Percentiles rank a stretch among this genome's conserved stretches.
Conservation (phyloP, 768 basidiomycete species). For the Nidularia pulvinata region DNA sequence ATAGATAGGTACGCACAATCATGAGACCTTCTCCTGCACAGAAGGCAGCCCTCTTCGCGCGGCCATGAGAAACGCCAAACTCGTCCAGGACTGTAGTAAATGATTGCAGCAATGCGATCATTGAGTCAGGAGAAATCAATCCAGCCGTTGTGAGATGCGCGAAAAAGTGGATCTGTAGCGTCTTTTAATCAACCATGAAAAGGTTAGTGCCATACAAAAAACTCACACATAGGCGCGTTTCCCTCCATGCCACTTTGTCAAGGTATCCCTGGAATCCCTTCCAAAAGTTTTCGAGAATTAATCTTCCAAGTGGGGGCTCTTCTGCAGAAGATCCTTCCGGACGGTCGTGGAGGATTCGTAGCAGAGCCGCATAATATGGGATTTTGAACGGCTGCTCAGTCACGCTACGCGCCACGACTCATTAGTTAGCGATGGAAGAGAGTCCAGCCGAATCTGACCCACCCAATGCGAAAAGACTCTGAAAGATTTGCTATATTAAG, state of each 20-base stretch:
- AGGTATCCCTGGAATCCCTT: constrained; percentile 88
- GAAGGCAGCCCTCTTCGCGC: constrained; percentile 78
- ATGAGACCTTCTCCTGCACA: constrained; percentile 84
- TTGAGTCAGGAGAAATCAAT: constrained; percentile 74
- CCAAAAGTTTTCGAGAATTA: constrained; percentile 87
- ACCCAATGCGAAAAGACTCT: constrained; percentile 79
- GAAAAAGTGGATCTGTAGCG: constrained; percentile 85
- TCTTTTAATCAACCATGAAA: not conserved
- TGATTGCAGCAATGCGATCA: constrained; percentile 79
- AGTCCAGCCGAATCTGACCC: not conserved
- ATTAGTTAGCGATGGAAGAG: constrained; percentile 6
- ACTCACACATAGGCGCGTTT: constrained; percentile 85
- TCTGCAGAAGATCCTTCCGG: constrained; percentile 33
- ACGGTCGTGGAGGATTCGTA: constrained; percentile 64
- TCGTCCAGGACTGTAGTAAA: constrained; percentile 89
- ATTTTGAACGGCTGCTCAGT: constrained; percentile 96
- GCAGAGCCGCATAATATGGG: constrained; percentile 82
- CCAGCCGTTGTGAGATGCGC: constrained; percentile 81
- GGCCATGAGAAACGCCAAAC: constrained; percentile 84
- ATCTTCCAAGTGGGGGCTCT: constrained; percentile 56
- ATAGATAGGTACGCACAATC: constrained; percentile 42
- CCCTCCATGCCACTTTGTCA: constrained; percentile 90
- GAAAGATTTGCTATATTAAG: constrained; percentile 64
- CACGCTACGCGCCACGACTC: constrained; percentile 55
- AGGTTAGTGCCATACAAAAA: too few relatives aligned